phyloP scores from a whole-genome alignment of 148 eudicot species.

The Linanthus parryae region DNA sequence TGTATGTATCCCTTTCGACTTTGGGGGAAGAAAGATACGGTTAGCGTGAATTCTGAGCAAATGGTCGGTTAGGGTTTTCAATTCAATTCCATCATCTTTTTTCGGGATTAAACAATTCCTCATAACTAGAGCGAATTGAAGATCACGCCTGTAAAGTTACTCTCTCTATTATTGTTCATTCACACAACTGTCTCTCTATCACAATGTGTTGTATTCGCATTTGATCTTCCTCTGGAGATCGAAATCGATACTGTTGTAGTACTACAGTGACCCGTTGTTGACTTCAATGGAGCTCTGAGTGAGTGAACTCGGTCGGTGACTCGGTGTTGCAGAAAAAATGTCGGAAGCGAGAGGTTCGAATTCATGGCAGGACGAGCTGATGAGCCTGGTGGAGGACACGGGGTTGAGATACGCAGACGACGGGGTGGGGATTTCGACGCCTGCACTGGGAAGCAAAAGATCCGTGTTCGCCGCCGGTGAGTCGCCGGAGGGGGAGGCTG shows the following conservation, averaged over 20 bases:
- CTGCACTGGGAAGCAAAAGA: conserved; percentile 25
- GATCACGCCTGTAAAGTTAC: conserved; percentile 19
- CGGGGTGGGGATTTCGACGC: conserved; percentile 19
- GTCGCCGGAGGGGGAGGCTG: conserved; percentile 24
- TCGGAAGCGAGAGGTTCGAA: conserved; percentile 34
- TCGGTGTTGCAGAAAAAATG: conserved; percentile 22
- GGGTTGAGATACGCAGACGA: conserved; percentile 44
- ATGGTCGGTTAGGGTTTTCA: conserved; percentile 13
- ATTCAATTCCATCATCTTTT: too few species aligned
- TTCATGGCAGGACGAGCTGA: conserved; percentile 80
- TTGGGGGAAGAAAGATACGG: conserved; percentile 9
- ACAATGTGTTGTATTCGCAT: not conserved
- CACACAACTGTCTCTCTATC: not conserved
- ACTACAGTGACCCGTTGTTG: not conserved
- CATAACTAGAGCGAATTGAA: too few species aligned
- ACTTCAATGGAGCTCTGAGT: conserved; percentile 7
- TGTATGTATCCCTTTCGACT: not conserved
- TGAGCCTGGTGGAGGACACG: conserved; percentile 54
- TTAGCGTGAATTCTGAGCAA: not conserved
- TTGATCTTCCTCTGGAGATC: not conserved
- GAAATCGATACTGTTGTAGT: not conserved
- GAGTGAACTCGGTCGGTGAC: not conserved
- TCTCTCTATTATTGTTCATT: not conserved
- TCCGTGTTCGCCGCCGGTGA: conserved; percentile 20
- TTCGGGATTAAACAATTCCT: not conserved